Percentiles rank a stretch among this genome's conserved stretches.
Evolutionary conservation across 2,329 filamentous ascomycete species (phyloP).

Genomic region (Helotiales sp.): DNA sequence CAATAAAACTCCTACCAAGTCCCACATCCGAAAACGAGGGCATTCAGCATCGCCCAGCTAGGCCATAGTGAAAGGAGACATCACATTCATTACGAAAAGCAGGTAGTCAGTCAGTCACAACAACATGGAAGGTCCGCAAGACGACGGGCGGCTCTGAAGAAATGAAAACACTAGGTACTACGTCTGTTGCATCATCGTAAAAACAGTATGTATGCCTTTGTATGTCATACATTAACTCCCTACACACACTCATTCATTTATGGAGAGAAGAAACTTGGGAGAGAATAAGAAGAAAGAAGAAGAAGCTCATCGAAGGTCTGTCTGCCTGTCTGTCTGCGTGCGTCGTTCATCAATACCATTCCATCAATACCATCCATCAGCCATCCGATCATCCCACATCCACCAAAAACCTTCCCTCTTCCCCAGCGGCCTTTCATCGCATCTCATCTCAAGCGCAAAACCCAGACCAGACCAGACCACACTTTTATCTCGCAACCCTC

Average conservation of each 20-base stretch:
- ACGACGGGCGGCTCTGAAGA: too few species aligned
- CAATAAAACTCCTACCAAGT: too few species aligned
- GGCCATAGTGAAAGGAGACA: too few species aligned
- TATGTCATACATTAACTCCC: conserved; percentile 9
- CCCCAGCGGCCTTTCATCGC: background rate
- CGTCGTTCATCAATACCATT: background rate
- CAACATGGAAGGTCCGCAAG: too few species aligned
- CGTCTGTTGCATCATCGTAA: too few species aligned
- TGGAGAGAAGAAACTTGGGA: background rate
- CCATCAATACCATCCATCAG: background rate
- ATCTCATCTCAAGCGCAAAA: background rate
- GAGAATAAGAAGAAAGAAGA: background rate
- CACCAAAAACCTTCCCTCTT: background rate
- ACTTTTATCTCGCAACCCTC: background rate
- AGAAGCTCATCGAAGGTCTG: conserved; percentile 8
- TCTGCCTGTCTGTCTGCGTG: background rate
- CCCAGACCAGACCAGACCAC: background rate
- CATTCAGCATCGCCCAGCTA: too few species aligned
- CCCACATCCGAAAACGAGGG: too few species aligned
- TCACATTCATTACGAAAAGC: too few species aligned
- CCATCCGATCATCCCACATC: background rate
- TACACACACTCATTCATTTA: background rate
- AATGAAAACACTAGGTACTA: too few species aligned
- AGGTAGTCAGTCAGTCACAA: too few species aligned
- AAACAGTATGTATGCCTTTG: background rate